Conservation (phyloP, 192 early-diverging fungal genomes). For the Podila epicladia region DNA sequence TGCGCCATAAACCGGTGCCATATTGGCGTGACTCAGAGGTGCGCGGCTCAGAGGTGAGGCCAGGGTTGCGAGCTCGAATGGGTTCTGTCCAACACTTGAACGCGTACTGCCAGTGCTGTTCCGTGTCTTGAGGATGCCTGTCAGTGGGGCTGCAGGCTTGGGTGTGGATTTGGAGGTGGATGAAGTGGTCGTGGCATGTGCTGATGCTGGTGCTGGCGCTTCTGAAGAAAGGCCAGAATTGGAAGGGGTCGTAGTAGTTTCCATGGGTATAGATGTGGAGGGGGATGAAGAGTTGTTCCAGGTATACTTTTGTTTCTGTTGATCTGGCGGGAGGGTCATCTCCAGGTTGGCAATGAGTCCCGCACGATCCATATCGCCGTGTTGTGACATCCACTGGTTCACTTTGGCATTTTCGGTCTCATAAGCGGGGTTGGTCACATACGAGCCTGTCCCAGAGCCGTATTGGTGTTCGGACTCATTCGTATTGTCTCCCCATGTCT, state of each 20-base stretch:
- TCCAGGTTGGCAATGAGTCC: constrained; percentile 11
- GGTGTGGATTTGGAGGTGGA: neutral
- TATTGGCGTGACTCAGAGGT: neutral
- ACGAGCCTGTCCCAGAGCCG: too few relatives aligned
- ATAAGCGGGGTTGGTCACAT: neutral
- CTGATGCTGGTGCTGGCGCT: neutral
- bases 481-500: too few relatives aligned
- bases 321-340: constrained; percentile 10
- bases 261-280: neutral
- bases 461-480: too few relatives aligned
- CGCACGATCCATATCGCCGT: constrained; percentile 6
- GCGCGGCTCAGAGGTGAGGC: neutral
- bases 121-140: constrained; percentile 39
- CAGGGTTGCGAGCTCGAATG: constrained; percentile 9
- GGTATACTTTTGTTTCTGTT: neutral
- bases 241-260: neutral
- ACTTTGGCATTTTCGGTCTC: constrained; percentile 19
- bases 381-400: constrained; percentile 18
- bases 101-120: constrained; percentile 21
- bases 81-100: constrained; percentile 28
- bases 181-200: neutral
- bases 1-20: constrained; percentile 12
- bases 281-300: constrained; percentile 1
- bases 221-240: neutral
- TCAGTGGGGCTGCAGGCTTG: neutral